Conservation (phyloP, 495 filamentous ascomycete species). For the Mycothermus thermophilus region DNA sequence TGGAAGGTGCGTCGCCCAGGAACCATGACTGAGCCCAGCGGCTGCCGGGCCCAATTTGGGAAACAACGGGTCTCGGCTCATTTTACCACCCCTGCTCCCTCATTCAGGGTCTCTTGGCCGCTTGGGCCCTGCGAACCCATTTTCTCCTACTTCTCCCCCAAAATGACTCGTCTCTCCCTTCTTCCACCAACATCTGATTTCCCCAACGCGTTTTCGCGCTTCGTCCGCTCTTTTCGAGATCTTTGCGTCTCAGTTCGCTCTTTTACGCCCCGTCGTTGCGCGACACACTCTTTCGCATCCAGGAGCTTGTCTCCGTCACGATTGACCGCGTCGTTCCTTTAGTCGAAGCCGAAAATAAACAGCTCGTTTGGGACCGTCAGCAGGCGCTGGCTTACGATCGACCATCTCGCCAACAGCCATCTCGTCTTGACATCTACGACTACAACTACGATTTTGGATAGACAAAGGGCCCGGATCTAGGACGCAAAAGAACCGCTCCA, state of each 20-base stretch:
- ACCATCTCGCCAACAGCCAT: constrained; percentile 2
- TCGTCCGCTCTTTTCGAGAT: constrained; percentile 23
- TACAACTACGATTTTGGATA: constrained; percentile 4
- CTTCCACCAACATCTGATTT: background rate
- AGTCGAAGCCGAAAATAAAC: background rate
- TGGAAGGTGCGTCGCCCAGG: constrained; percentile 7
- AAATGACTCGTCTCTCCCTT: constrained; percentile 3
- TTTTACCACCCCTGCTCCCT: constrained; percentile 9
- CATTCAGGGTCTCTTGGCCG: no score
- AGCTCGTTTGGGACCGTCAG: background rate
- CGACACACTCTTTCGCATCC: constrained; percentile 3
- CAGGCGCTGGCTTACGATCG: background rate
- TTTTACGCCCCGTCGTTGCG: constrained; percentile 12
- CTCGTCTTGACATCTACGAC: no score
- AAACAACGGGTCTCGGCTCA: constrained; percentile 10
- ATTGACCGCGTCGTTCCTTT: constrained; percentile 6
- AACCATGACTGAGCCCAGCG: no score
- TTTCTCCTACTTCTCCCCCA: constrained; percentile 4
- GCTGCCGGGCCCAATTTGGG: no score
- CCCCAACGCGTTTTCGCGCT: constrained; percentile 15
- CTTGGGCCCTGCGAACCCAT: constrained; percentile 2
- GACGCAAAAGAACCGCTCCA: no score
- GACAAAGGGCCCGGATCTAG: no score
- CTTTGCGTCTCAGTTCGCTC: constrained; percentile 23
- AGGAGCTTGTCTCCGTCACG: constrained; percentile 10